Conservation (phyloP, 441 rosid species). For the Gossypium gossypioides region DNA sequence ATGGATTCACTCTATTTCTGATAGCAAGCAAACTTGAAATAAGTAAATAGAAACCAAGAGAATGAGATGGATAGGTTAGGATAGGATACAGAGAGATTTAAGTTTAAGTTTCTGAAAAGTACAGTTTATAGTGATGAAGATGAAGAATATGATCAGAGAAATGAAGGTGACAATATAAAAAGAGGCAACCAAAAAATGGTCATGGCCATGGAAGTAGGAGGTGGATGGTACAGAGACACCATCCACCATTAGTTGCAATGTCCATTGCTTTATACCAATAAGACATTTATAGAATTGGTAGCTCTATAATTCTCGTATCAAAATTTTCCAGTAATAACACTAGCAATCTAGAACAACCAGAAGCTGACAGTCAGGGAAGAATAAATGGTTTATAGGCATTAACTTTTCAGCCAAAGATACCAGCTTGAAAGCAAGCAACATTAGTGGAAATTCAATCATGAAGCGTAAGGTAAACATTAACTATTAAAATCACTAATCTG, state of each 20-base stretch:
- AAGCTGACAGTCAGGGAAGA: constrained; percentile 8
- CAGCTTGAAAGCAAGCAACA: constrained; percentile 5
- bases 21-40: neutral
- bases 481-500: neutral
- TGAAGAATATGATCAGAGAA: neutral
- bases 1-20: neutral
- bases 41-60: neutral
- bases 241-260: constrained; percentile 15
- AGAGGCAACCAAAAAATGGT: neutral
- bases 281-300: constrained; percentile 5
- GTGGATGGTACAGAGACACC: constrained; percentile 9
- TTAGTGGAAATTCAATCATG: neutral
- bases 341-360: constrained; percentile 5
- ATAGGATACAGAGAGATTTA: neutral
- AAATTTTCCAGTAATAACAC: constrained; percentile 2
- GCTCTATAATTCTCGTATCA: neutral
- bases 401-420: neutral
- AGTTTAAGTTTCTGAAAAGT: neutral
- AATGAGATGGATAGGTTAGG: neutral
- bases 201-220: neutral
- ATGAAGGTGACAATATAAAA: neutral
- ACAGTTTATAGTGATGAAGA: neutral
- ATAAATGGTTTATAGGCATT: neutral
- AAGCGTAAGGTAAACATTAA: neutral
- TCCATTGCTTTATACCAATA: constrained; percentile 9